These are phyloP conservation scores for Balakata baccata DNA, from an alignment of 345 rosid species.

Conservation along the genomic window DNA sequence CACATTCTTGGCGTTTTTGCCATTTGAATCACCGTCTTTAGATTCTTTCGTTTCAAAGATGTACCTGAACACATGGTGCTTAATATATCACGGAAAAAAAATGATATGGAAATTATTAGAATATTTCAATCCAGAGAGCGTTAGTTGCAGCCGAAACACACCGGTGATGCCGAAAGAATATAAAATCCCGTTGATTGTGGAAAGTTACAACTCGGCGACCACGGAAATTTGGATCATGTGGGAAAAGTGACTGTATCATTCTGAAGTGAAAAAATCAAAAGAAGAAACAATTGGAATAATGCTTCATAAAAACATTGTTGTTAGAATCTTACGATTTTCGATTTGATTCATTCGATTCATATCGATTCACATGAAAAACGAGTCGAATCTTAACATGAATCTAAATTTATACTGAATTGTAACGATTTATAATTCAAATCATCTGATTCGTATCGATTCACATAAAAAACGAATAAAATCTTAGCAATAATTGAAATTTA, in stretches of 20 bases:
- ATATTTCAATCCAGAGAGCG: not conserved
- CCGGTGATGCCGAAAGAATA: slow-evolving; percentile 96
- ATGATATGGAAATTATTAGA: not conserved
- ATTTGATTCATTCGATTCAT: too few relatives aligned
- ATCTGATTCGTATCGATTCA: too few relatives aligned
- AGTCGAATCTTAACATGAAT: too few relatives aligned
- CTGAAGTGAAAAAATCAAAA: slow-evolving; percentile 34
- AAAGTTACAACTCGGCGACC: slow-evolving; percentile 93
- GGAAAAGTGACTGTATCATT: slow-evolving; percentile 76
- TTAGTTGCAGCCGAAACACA: slow-evolving; percentile 22
- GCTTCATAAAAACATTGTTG: not conserved
- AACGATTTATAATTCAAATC: too few relatives aligned
- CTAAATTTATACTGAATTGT: too few relatives aligned
- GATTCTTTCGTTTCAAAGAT: slow-evolving; percentile 71
- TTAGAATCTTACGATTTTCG: too few relatives aligned
- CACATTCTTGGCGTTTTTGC: slow-evolving; percentile 41
- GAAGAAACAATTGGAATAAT: slow-evolving; percentile 1
- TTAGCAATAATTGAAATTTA: too few relatives aligned
- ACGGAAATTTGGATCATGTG: slow-evolving; percentile 73
- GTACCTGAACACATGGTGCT: slow-evolving; percentile 40
- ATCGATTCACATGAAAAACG: too few relatives aligned
- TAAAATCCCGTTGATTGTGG: slow-evolving; percentile 92
- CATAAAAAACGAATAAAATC: too few relatives aligned
- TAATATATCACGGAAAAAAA: slow-evolving; percentile 9
- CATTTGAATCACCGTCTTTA: slow-evolving; percentile 47